Conservation (phyloP, 2,329 filamentous ascomycete species). For the Aplosporella prunicola region DNA sequence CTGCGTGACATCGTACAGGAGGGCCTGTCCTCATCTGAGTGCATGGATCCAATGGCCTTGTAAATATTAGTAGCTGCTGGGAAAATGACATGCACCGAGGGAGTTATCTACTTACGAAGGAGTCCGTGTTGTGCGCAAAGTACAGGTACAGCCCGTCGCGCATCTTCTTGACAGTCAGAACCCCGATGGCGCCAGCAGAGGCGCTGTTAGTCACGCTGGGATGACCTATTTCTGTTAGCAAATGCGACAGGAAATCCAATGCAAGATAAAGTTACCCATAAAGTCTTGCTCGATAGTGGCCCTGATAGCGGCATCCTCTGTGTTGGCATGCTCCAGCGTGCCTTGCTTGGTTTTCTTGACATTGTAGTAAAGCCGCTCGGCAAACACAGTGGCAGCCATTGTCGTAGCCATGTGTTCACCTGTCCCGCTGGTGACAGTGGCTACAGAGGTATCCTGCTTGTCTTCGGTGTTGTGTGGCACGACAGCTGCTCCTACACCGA, state of each 20-base stretch:
- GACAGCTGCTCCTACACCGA: conserved; percentile 83
- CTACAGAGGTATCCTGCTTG: conserved; percentile 59
- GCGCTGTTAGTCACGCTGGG: conserved; percentile 72
- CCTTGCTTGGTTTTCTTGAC: conserved; percentile 53
- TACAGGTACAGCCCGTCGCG: conserved; percentile 69
- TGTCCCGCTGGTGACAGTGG: conserved; percentile 83
- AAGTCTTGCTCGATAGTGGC: conserved; percentile 83
- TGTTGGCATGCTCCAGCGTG: conserved; percentile 49
- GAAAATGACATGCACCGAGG: too few species aligned
- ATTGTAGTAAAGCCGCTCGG: conserved; percentile 70
- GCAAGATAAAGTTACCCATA: conserved; percentile 49
- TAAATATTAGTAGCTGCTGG: not conserved
- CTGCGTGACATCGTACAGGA: conserved; percentile 81
- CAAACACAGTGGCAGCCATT: conserved; percentile 78
- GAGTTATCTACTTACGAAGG: conserved; percentile 47
- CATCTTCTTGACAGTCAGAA: conserved; percentile 82
- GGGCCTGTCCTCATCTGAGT: conserved; percentile 63
- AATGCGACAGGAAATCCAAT: conserved; percentile 11
- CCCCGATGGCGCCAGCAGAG: conserved; percentile 79
- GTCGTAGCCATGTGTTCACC: conserved; percentile 98
- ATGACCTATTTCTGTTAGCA: conserved; percentile 42
- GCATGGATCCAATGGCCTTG: conserved; percentile 76
- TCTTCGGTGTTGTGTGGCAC: conserved; percentile 69
- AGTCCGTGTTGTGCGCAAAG: conserved; percentile 94
- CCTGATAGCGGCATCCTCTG: conserved; percentile 69